These are phyloP conservation scores for Candida sakaeoensis DNA, from an alignment of 805 yeast species.

Conservation along the genomic window DNA sequence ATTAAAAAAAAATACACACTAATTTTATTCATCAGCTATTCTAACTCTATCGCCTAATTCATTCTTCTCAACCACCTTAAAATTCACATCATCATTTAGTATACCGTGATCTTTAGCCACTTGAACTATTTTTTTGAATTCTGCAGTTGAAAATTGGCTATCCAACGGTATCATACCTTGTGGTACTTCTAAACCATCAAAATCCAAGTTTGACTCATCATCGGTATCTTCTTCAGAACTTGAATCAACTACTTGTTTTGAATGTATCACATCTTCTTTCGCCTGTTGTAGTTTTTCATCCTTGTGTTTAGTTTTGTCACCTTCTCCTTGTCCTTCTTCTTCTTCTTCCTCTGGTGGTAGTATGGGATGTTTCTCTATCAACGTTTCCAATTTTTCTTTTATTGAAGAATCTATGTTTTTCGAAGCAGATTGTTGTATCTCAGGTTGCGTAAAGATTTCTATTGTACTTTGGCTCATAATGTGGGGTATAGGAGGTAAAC, in stretches of 20 bases:
- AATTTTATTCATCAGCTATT: constrained; percentile 16
- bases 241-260: not conserved
- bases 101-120: constrained; percentile 30
- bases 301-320: no score
- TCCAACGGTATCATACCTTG: constrained; percentile 37
- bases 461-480: constrained; percentile 13
- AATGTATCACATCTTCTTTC: not conserved
- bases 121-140: constrained; percentile 27
- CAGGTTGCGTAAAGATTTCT: constrained; percentile 27
- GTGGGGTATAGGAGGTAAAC: not conserved
- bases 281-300: not conserved
- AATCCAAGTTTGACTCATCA: constrained; percentile 17
- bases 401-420: constrained; percentile 13
- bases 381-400: constrained; percentile 22
- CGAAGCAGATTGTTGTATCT: constrained; percentile 4
- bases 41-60: constrained; percentile 29
- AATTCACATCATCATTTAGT: constrained; percentile 21
- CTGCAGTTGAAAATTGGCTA: constrained; percentile 36
- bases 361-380: constrained; percentile 20
- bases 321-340: constrained; percentile 1
- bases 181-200: constrained; percentile 36
- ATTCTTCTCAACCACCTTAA: constrained; percentile 23
- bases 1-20: constrained; percentile 1
- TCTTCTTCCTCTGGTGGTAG: constrained; percentile 5
- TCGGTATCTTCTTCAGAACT: constrained; percentile 6